Base-by-base conservation (phyloP, 495 filamentous ascomycete species). In the Penicillium robsamsonii region DNA sequence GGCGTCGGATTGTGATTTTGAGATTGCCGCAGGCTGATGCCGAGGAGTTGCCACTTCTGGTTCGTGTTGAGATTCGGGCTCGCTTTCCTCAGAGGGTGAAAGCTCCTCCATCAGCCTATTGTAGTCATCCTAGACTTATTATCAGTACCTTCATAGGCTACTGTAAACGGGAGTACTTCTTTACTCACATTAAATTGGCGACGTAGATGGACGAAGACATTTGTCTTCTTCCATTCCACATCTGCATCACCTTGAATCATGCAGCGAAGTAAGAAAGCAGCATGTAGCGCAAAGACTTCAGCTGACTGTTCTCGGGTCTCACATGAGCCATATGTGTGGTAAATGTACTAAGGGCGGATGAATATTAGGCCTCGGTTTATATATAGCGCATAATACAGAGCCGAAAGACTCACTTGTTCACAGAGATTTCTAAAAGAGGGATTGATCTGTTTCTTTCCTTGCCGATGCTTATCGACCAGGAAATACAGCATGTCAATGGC, bases 401-500 rank as follows among this genome's bases (percentile, higher is more conserved):
- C 53, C 3, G 27, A 31, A 31, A 44, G 18, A 30, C 76, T 56
- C 53, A 81, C 80, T 65, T 77, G 73, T 53, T 76, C 72, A 45
- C 71, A 77, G 22, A 79, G 59, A 50, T 69, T 71, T 53, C 70
- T 72, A 18, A 76, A 66, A 30, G 68, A 71, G 5, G 73, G 73
- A 41, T 74, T 75, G 51, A 67, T 50, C 37, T 69, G 70, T 35
- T 67, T 73, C 31, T 69, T 69, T 10, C 74, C 65, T 57, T 71
- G 64, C 38, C 72, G 65, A 57, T 77, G 70, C 45, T 59, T 66
- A 55, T 88, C 85, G 8, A 76, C 77, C 31, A 90, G 62, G 58
- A 84, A 85, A 70, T 90, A 91, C 12, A 91, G 79, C 56, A 91
- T 69, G 47, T 81, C 79, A 29, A 91, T 81, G 2, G 85, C 87